Percentiles rank a stretch among this genome's conserved stretches.
These are phyloP conservation scores for Teratosphaeria nubilosa DNA, from an alignment of 2,329 filamentous ascomycete genomes.

Conservation along the genomic window DNA sequence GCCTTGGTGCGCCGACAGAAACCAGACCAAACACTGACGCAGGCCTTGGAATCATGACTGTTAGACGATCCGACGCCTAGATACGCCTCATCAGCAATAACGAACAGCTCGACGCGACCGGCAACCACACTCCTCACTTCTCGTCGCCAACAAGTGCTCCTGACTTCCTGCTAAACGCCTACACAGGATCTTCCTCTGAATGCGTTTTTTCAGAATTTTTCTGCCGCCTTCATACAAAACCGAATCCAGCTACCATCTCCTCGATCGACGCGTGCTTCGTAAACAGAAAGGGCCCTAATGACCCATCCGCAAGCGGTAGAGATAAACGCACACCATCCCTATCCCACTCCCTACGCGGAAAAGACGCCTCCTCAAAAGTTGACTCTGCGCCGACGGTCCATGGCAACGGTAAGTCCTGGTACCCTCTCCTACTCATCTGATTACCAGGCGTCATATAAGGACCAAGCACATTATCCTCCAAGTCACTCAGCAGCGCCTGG, in stretches of 20 bases:
- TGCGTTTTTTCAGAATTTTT: slow-evolving; percentile 33
- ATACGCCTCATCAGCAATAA: slow-evolving; percentile 6
- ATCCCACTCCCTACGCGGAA: slow-evolving; percentile 37
- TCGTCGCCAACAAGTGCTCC: slow-evolving; percentile 12
- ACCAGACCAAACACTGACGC: background rate
- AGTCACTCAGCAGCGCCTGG: slow-evolving; percentile 30
- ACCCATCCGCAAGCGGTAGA: slow-evolving; percentile 7
- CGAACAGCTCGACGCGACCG: slow-evolving; percentile 2
- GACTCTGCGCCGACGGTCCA: slow-evolving; percentile 34
- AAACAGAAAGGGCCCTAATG: slow-evolving; percentile 9
- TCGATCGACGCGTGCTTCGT: slow-evolving; percentile 23
- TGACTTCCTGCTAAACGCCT: slow-evolving; percentile 19
- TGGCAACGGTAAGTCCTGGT: slow-evolving; percentile 37
- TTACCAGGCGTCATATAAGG: slow-evolving; percentile 38
- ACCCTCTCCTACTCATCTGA: slow-evolving; percentile 30
- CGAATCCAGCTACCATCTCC: slow-evolving; percentile 25
- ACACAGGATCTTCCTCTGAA: slow-evolving; percentile 31
- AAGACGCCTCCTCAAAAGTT: slow-evolving; percentile 31
- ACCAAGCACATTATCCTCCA: slow-evolving; percentile 28
- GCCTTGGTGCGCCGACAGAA: background rate
- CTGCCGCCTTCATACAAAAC: slow-evolving; percentile 37
- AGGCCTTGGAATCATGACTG: no score
- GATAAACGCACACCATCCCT: slow-evolving; percentile 17
- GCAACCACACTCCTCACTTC: background rate
- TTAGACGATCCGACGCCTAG: background rate